These are phyloP conservation scores for Rhizopogon rudus DNA, from an alignment of 768 basidiomycete genomes.

Conservation along the genomic window DNA sequence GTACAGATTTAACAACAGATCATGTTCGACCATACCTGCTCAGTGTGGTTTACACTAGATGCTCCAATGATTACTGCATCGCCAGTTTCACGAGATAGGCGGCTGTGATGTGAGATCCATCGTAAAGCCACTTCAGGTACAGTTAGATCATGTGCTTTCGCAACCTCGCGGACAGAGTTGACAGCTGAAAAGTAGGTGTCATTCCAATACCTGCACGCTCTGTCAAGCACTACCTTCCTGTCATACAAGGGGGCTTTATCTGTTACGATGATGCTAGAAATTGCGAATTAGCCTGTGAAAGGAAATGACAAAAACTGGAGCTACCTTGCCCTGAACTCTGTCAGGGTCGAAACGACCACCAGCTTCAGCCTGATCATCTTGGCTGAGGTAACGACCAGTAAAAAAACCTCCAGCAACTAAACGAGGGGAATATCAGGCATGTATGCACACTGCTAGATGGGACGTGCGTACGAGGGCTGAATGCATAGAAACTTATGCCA, in stretches of 20 bases:
- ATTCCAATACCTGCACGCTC: constrained; percentile 43
- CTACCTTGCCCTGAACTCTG: constrained; percentile 42
- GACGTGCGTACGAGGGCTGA: constrained; percentile 23
- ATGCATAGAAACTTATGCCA: constrained; percentile 29
- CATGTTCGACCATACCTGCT: constrained; percentile 31
- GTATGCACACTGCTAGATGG: not conserved
- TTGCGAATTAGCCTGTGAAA: not conserved
- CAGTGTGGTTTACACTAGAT: constrained; percentile 45
- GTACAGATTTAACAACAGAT: not conserved
- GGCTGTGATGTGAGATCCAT: constrained; percentile 47
- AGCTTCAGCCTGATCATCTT: constrained; percentile 36
- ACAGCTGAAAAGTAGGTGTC: constrained; percentile 48
- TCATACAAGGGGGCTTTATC: constrained; percentile 28
- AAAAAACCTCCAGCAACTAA: constrained; percentile 34
- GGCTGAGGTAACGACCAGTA: constrained; percentile 33
- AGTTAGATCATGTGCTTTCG: constrained; percentile 46
- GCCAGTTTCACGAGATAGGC: constrained; percentile 39
- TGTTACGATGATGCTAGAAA: constrained; percentile 31
- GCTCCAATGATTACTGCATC: constrained; percentile 44
- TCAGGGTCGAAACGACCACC: constrained; percentile 56
- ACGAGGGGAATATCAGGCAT: not conserved
- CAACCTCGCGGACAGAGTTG: constrained; percentile 36
- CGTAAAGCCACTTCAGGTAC: constrained; percentile 43
- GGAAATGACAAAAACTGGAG: not conserved
- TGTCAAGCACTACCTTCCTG: not conserved